A percentile compares a stretch with the other conserved stretches of the same genome.
phyloP scores from a whole-genome alignment of 148 eudicot genomes.

The Chenopodium suecicum region DNA sequence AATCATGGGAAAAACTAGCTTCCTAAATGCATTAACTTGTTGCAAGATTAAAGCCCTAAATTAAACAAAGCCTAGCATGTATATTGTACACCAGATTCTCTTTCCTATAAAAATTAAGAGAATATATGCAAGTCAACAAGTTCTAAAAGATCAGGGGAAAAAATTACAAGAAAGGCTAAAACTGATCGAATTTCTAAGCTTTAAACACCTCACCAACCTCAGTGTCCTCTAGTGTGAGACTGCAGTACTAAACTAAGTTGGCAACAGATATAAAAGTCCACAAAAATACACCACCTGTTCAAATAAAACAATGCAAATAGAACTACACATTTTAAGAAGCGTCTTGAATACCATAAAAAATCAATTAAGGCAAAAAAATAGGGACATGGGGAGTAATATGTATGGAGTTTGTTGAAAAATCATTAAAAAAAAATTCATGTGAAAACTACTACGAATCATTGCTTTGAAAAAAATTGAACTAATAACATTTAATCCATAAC shows the following conservation, averaged over 20 bases:
- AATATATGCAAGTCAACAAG: conserved; percentile 21
- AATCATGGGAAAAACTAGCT: conserved; percentile 1
- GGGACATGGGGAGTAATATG: too few species aligned
- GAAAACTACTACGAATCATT: too few species aligned
- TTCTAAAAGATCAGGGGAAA: conserved; percentile 13
- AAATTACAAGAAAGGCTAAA: conserved; percentile 26
- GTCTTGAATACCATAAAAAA: too few species aligned
- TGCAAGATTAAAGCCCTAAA: conserved; percentile 14
- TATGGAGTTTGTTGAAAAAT: too few species aligned
- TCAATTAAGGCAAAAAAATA: too few species aligned
- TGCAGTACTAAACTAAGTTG: conserved; percentile 20
- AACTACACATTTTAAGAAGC: too few species aligned
- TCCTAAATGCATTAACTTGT: conserved; percentile 11
- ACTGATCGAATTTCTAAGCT: conserved; percentile 13
- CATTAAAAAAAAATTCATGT: too few species aligned
- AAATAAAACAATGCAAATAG: too few species aligned
- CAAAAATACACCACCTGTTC: too few species aligned
- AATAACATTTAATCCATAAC: too few species aligned
- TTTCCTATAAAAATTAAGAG: conserved; percentile 33
- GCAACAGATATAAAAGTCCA: too few species aligned
- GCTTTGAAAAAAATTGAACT: too few species aligned
- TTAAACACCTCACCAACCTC: conserved; percentile 27
- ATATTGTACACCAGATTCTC: conserved; percentile 27
- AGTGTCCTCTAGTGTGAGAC: conserved; percentile 63
- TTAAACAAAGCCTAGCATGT: conserved; percentile 33